A percentile compares a stretch with the other conserved stretches of the same genome.
These are phyloP conservation scores for Mortierella sp. DNA, from an alignment of 371 early-diverging fungal species.

Conservation along the genomic window DNA sequence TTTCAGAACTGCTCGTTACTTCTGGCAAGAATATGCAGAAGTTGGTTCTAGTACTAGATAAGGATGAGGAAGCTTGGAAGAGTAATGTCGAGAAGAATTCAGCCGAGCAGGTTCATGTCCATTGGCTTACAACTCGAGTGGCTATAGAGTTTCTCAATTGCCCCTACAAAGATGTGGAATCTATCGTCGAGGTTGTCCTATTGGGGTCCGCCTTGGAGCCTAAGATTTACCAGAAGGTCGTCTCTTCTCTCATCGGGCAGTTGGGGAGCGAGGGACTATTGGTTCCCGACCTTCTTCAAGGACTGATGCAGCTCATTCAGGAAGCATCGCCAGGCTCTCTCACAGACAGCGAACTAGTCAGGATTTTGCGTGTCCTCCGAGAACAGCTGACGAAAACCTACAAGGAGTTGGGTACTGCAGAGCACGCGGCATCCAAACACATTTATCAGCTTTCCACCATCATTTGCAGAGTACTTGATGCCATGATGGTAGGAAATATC, in stretches of 20 bases:
- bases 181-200: constrained; percentile 15
- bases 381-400: not conserved
- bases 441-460: constrained; percentile 7
- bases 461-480: constrained; percentile 21
- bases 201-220: not conserved
- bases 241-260: constrained; percentile 12
- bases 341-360: constrained; percentile 10
- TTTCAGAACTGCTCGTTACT: not conserved
- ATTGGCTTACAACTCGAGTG: not conserved
- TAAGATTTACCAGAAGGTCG: not conserved
- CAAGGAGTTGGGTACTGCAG: not conserved
- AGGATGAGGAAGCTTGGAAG: not conserved
- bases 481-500: constrained; percentile 12
- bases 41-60: not conserved
- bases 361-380: constrained; percentile 13
- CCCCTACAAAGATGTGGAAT: not conserved
- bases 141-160: not conserved
- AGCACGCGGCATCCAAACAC: not conserved
- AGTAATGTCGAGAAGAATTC: not conserved
- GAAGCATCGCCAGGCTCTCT: constrained; percentile 11
- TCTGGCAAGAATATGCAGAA: not conserved
- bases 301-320: constrained; percentile 18
- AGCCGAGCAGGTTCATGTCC: not conserved
- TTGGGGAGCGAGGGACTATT: not conserved
- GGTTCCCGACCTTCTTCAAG: constrained; percentile 8